A percentile compares a stretch with the other conserved stretches of the same genome.
Conservation (phyloP, 1,139 yeast species). For the Pichia sp. region DNA sequence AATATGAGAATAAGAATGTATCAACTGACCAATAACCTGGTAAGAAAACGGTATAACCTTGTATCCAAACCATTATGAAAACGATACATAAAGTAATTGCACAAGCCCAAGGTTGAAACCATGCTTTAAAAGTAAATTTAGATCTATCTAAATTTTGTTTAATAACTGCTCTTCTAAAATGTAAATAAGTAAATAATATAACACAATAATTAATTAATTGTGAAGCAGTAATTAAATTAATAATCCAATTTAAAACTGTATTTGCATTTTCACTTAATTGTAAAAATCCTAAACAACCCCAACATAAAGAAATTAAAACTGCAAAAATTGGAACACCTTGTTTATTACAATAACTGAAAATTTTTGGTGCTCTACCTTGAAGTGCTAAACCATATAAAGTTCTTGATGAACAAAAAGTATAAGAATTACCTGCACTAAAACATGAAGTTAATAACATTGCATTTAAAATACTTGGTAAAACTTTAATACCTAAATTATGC, state of each 20-base stretch:
- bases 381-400: slow-evolving; percentile 55
- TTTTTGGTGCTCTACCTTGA: slow-evolving; percentile 45
- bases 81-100: slow-evolving; percentile 37
- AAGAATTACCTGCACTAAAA: slow-evolving; percentile 69
- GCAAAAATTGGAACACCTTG: slow-evolving; percentile 38
- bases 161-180: slow-evolving; percentile 56
- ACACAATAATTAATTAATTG: slow-evolving; percentile 67
- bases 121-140: slow-evolving; percentile 48
- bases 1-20: slow-evolving; percentile 59
- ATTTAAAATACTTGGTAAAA: slow-evolving; percentile 59
- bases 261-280: slow-evolving; percentile 57
- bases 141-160: slow-evolving; percentile 53
- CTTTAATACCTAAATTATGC: slow-evolving; percentile 44
- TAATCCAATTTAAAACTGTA: slow-evolving; percentile 68
- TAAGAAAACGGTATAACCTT: slow-evolving; percentile 63
- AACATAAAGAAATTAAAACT: slow-evolving; percentile 29
- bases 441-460: slow-evolving; percentile 57
- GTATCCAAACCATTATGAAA: slow-evolving; percentile 54
- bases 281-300: slow-evolving; percentile 44
- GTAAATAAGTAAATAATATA: slow-evolving; percentile 56
- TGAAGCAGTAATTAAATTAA: slow-evolving; percentile 71
- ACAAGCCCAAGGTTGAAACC: slow-evolving; percentile 54
- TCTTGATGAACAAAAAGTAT: slow-evolving; percentile 58
- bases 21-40: slow-evolving; percentile 64
- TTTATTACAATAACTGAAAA: slow-evolving; percentile 43